Evolutionary conservation across 495 filamentous ascomycete genomes (phyloP).

Genomic region (Parathielavia appendiculata): DNA sequence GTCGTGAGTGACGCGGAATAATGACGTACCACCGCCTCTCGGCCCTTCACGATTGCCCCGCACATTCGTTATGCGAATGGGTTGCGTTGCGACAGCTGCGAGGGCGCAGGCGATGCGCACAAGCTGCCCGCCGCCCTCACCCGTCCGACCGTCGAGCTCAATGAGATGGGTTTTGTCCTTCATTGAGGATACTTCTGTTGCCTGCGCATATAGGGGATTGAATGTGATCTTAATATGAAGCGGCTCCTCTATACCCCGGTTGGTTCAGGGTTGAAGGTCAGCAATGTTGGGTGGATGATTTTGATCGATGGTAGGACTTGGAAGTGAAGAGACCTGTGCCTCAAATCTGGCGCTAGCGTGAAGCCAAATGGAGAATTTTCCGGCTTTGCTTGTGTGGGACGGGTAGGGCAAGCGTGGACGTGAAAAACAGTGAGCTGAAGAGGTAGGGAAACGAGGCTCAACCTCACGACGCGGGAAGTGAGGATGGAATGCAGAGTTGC

Average conservation of each 20-base stretch:
- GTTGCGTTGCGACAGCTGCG: conserved; percentile 58
- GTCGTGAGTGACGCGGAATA: neutral
- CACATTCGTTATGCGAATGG: conserved; percentile 63
- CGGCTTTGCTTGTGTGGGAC: no score
- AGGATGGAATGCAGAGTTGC: no score
- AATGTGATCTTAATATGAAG: neutral
- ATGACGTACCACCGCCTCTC: conserved; percentile 38
- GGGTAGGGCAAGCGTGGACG: no score
- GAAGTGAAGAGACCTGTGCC: neutral
- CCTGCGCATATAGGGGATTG: no score
- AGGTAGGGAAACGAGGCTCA: no score
- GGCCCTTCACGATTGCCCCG: conserved; percentile 56
- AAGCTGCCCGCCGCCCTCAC: conserved; percentile 83
- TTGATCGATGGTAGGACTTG: no score
- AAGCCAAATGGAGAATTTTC: no score
- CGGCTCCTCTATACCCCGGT: neutral
- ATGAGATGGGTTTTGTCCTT: conserved; percentile 27
- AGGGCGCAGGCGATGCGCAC: conserved; percentile 66
- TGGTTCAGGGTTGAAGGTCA: neutral
- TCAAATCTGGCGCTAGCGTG: neutral
- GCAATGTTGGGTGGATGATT: no score
- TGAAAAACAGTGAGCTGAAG: no score
- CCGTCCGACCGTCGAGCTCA: conserved; percentile 60
- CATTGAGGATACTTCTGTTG: conserved; percentile 3
- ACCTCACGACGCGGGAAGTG: no score